phyloP scores from a whole-genome alignment of 129 eudicot genomes.

The Ambrosia artemisiifolia region DNA sequence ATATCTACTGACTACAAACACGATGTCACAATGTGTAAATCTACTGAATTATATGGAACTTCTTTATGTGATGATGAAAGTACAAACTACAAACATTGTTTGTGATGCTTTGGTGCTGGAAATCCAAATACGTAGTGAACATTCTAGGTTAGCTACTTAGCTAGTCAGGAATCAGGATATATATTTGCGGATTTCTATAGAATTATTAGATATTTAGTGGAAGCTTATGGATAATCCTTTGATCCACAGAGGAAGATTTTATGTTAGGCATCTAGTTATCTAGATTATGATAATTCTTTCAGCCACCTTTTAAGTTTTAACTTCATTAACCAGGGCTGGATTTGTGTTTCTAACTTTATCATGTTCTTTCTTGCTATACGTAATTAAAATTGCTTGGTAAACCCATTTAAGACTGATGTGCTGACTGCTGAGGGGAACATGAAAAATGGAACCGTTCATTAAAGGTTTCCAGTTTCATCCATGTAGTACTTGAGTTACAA shows the following conservation, averaged over 20 bases:
- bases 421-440: neutral
- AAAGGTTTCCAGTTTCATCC: neutral
- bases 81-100: neutral
- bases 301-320: neutral
- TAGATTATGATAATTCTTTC: no score
- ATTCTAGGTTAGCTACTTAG: neutral
- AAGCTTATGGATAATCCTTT: neutral
- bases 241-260: neutral
- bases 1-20: neutral
- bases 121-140: neutral
- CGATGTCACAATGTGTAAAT: neutral
- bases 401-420: neutral
- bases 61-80: constrained; percentile 15
- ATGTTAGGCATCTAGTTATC: neutral
- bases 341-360: neutral
- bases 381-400: neutral
- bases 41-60: neutral
- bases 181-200: neutral
- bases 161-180: neutral
- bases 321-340: neutral
- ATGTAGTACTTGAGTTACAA: neutral
- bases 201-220: neutral
- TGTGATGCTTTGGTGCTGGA: constrained; percentile 8
- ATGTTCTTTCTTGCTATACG: neutral
- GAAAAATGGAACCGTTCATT: neutral